Evolutionary conservation across 805 yeast genomes (phyloP), one percentile per base, ranked within the genome.

Genomic region (Candida xiaguanensis): DNA sequence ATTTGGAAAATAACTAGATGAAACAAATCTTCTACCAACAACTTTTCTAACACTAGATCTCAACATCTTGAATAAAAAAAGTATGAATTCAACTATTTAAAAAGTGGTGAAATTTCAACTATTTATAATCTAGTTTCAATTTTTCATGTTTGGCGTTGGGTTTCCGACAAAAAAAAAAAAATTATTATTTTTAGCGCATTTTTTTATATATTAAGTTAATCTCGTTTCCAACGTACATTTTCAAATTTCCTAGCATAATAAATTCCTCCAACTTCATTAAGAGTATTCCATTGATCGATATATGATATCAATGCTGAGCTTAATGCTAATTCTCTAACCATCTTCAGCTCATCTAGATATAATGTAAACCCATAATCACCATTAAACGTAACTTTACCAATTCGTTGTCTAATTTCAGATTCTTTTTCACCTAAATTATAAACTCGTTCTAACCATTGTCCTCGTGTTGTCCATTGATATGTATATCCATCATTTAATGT

Each of bases 251-350:
- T 67, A 9, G 80, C 75, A 44, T 67, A 70, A 55, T 78, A 79
- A 38, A 80, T 77, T 26, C 85, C 85, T n/a, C 85, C 85, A 27
- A 78, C 75, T 17, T 74, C 75, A 27, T 74, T 56, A 43, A 65
- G 63, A 17, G 85, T 78, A 50, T 77, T 80, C 86, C 86, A 80
- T 42, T 78, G 85, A 51, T 80, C 86, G 41, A 80, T 71, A 51
- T 64, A 74, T 31, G 83, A 76, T 42, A 78, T 74, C 43, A 80
- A 58, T 3, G 84, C 85, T 7, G 81, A 71, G 12, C 78, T 60
- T 14, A 80, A 53, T 1, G 83, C 85, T 59, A 80, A 49, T 46
- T 78, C 84, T 34, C 74, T 59, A n/a, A 76, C 69, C 25, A 80
- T 72, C 51, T 77, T 72, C 22, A 72, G 38, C 48, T 75, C 80